A percentile compares a stretch with the other conserved stretches of the same genome.
Evolutionary conservation across 345 rosid genomes (phyloP).

Genomic region (Acer yangbiense): DNA sequence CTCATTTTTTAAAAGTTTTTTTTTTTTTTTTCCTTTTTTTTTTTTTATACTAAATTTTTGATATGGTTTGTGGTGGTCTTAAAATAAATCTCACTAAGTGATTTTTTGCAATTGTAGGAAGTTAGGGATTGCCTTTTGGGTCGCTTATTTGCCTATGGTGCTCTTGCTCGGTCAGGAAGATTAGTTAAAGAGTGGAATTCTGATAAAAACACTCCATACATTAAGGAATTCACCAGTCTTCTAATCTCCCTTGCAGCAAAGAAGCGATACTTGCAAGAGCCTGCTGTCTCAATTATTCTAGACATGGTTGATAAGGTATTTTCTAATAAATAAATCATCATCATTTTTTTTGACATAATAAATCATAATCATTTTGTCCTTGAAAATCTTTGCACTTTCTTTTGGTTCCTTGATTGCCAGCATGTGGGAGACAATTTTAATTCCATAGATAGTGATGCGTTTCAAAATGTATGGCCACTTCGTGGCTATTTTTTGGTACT

Average conservation of each 20-base stretch:
- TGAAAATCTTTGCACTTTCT: neutral
- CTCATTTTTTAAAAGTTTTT: neutral
- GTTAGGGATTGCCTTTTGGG: constrained; percentile 86
- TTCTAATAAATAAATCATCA: neutral
- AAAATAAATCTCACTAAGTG: constrained; percentile 2
- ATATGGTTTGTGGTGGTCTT: constrained; percentile 5
- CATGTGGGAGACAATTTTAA: neutral
- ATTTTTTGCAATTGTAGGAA: constrained; percentile 56
- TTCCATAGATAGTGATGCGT: neutral
- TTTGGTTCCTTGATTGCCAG: neutral
- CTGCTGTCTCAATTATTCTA: constrained; percentile 71
- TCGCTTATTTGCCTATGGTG: constrained; percentile 88
- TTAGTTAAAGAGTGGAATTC: constrained; percentile 56
- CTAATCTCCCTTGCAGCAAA: constrained; percentile 72
- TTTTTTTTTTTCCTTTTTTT: neutral
- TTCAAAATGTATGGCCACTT: neutral
- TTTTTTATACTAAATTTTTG: neutral
- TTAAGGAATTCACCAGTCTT: constrained; percentile 64
- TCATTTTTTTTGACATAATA: neutral
- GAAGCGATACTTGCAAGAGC: constrained; percentile 91
- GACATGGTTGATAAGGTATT: constrained; percentile 77
- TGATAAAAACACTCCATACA: constrained; percentile 50
- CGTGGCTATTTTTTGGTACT: neutral
- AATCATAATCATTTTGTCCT: neutral
- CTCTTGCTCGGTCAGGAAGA: constrained; percentile 77